These are phyloP conservation scores for Calonectria hongkongensis DNA, from an alignment of 2,329 filamentous ascomycete species.

Conservation along the genomic window DNA sequence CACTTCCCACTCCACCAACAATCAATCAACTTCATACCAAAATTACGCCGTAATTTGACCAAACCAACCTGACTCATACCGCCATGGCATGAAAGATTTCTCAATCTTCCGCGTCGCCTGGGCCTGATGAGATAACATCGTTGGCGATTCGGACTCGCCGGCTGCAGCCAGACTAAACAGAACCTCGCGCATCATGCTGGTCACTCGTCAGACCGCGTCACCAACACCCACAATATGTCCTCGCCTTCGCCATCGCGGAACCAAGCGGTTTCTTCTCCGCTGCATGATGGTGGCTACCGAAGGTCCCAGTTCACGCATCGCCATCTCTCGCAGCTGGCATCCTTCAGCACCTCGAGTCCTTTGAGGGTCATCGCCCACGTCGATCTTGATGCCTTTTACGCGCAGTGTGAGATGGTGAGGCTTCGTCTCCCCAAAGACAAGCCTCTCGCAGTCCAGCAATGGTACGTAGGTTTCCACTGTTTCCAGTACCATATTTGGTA, in stretches of 20 bases:
- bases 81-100: neutral
- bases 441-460: constrained; percentile 95
- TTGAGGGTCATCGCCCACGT: constrained; percentile 92
- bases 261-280: constrained; percentile 54
- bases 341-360: constrained; percentile 82
- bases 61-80: neutral
- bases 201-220: constrained; percentile 12
- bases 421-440: constrained; percentile 83
- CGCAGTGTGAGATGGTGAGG: constrained; percentile 95
- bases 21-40: constrained; percentile 14
- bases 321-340: constrained; percentile 84
- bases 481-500: neutral
- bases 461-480: constrained; percentile 67
- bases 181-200: constrained; percentile 19
- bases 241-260: constrained; percentile 45
- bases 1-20: neutral
- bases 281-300: constrained; percentile 51
- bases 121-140: neutral
- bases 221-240: constrained; percentile 46
- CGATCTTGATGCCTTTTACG: constrained; percentile 98
- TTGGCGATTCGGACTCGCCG: neutral
- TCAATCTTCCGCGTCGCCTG: neutral
- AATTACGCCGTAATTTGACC: neutral
- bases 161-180: constrained; percentile 14
- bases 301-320: constrained; percentile 89